These are phyloP conservation scores for Sicyos baderoa DNA, from an alignment of 306 rosid species.

Conservation along the genomic window DNA sequence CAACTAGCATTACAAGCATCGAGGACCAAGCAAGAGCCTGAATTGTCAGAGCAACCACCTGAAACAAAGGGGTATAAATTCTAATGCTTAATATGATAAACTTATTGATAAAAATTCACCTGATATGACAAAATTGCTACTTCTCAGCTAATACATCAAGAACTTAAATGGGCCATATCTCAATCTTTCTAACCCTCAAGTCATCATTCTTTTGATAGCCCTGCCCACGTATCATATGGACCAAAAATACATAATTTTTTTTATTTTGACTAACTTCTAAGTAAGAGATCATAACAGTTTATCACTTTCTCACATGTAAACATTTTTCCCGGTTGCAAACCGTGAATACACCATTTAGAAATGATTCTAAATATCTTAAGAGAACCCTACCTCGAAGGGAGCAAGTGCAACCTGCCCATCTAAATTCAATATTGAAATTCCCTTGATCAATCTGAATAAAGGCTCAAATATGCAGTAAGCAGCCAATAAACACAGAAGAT, in stretches of 20 bases:
- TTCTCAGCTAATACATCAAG: not conserved
- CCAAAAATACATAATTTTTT: not conserved
- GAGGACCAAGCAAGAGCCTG: conserved; percentile 75
- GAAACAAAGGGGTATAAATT: conserved; percentile 22
- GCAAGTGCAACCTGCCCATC: conserved; percentile 75
- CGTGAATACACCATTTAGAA: too few species aligned
- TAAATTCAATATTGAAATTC: conserved; percentile 62
- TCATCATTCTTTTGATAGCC: too few species aligned
- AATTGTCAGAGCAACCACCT: conserved; percentile 50
- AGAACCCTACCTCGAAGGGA: conserved; percentile 75
- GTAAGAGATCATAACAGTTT: not conserved
- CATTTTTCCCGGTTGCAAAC: not conserved
- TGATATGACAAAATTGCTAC: too few species aligned
- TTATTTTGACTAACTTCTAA: not conserved
- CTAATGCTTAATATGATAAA: not conserved
- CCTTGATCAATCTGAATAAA: conserved; percentile 70
- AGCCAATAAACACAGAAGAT: conserved; percentile 60
- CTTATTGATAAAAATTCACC: not conserved
- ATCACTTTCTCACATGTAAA: not conserved
- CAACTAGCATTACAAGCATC: conserved; percentile 61
- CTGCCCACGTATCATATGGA: too few species aligned
- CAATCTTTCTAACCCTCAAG: not conserved
- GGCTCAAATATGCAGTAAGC: conserved; percentile 66
- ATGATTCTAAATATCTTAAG: not conserved
- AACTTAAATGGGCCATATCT: not conserved